Base-by-base conservation (phyloP, 2,329 filamentous ascomycete genomes). In the Sporothrix inflata region DNA sequence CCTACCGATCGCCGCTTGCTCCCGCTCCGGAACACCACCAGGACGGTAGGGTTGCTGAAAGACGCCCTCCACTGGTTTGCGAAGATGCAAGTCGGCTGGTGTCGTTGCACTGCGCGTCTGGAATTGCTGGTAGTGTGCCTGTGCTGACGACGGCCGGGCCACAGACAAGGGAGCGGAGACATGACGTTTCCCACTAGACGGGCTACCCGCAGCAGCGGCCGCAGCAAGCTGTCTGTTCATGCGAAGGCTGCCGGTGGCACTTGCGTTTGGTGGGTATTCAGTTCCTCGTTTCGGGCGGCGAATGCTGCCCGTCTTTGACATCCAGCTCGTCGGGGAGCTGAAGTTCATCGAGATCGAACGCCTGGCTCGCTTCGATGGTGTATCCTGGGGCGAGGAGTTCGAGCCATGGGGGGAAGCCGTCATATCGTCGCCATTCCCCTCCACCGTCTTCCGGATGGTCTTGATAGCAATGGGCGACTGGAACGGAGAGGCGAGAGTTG, bases 261-360 rank as follows among this genome's bases (percentile, higher is more conserved):
- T 61, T 24, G 69, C 40, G 40, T 30, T 67, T 21, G 51, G 40
- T 21, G 47, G 70, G 16, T 60, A 55, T 8, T 70, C 51, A n/a
- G 40, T 21, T 24, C 70, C 71, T 1, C 85, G 84, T 79, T 89
- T 90, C 40, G 84, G 81, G 27, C 85, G 85, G 66, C 87, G 85
- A 70, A 90, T 77, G 79, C 88, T 90, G 71, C 87, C 85, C 9
- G 85, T 83, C 78, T 82, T 86, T 45, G 86, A 81, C 74, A 89
- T 86, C 87, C 88, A 90, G 67, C 81, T 85, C 67, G 81, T 83
- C 19, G 88, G 84, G 1, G 88, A 87, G 73, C 83, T 83, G 73
- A 91, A 88, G 71, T 89, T 87, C 83, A 88, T 86, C 19, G 89
- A 90, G 34, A 88, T 81, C 19, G 89, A 89, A 73, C 86, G 84